These are phyloP conservation scores for Chlamydomonas sphaeroides DNA, from an alignment of 139 green algal species.

Conservation along the genomic window DNA sequence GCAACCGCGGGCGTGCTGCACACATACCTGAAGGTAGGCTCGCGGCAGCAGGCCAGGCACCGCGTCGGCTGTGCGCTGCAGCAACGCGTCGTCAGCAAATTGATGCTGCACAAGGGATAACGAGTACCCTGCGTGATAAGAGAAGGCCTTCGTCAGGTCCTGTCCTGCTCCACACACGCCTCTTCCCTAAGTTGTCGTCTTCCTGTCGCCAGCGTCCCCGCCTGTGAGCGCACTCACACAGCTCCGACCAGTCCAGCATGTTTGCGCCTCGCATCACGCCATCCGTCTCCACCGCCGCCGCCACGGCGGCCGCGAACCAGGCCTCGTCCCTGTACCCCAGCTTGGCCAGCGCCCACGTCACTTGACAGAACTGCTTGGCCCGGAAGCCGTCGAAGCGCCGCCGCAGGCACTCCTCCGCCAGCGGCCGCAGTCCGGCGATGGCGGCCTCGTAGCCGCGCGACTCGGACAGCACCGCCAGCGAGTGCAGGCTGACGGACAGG, in stretches of 20 bases:
- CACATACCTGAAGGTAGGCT: too few species aligned
- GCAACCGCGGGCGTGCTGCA: too few species aligned
- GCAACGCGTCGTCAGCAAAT: neutral
- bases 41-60: neutral
- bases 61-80: neutral
- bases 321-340: neutral
- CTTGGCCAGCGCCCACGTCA: constrained; percentile 47
- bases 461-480: constrained; percentile 11
- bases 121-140: too few species aligned
- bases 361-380: constrained; percentile 34
- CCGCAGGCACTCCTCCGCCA: neutral
- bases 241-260: neutral
- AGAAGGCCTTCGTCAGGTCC: too few species aligned
- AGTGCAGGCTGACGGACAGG: constrained; percentile 13
- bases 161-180: too few species aligned
- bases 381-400: constrained; percentile 9
- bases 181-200: too few species aligned
- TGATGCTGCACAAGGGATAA: neutral
- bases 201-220: too few species aligned
- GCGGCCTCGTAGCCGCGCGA: too few species aligned
- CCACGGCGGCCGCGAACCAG: neutral
- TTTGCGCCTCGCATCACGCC: neutral
- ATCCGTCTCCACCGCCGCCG: neutral
- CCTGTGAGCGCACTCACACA: too few species aligned
- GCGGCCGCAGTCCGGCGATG: too few species aligned